These are phyloP conservation scores for Pelargonium myrrhifolium DNA, from an alignment of 441 rosid species.

Conservation along the genomic window DNA sequence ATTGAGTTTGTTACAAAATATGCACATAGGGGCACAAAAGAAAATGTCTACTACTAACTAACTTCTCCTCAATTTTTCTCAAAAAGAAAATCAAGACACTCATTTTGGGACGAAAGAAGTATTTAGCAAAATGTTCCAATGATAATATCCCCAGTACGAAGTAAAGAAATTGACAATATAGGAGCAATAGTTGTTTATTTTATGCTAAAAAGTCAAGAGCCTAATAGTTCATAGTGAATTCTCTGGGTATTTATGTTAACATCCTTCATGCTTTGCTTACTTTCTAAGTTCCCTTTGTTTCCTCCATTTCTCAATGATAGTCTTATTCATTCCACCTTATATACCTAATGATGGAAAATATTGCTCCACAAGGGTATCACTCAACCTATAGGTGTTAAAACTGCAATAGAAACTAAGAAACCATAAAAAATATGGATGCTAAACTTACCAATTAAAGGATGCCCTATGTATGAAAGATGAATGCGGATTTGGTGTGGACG, in stretches of 20 bases:
- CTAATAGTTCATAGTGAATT: too few species aligned
- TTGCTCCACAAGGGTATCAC: not conserved
- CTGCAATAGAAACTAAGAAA: constrained; percentile 1
- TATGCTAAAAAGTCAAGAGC: not conserved
- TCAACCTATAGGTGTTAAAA: constrained; percentile 4
- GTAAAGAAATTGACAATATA: too few species aligned
- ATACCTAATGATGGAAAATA: not conserved
- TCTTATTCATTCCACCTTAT: not conserved
- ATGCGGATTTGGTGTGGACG: constrained; percentile 91
- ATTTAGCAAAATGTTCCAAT: not conserved
- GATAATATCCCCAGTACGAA: not conserved
- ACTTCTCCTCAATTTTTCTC: too few species aligned
- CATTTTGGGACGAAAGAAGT: not conserved
- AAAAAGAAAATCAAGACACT: too few species aligned
- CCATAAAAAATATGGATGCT: not conserved
- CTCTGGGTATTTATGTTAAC: not conserved
- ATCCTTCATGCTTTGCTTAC: not conserved
- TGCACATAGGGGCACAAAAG: too few species aligned
- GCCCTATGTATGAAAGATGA: constrained; percentile 83
- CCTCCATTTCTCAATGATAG: not conserved
- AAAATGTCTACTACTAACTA: too few species aligned
- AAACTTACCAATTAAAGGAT: constrained; percentile 67
- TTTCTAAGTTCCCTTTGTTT: not conserved
- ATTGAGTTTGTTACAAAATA: too few species aligned
- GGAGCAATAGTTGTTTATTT: not conserved